Conservation (phyloP, 2,329 filamentous ascomycete genomes). For the Dactylellina leptospora region DNA sequence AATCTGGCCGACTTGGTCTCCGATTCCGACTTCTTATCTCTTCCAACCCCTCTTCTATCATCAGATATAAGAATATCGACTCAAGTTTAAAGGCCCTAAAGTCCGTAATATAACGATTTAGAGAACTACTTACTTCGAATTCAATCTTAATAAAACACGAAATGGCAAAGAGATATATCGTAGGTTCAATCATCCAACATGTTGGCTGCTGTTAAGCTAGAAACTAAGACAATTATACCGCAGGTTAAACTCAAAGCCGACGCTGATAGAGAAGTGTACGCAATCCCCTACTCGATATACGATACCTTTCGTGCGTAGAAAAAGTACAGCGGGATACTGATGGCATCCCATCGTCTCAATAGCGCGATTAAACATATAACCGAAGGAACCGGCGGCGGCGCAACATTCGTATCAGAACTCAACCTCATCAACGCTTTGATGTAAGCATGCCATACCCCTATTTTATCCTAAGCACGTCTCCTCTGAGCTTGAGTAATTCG, state of each 20-base stretch:
- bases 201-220: background rate
- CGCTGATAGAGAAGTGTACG: background rate
- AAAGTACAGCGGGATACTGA: background rate
- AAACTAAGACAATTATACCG: background rate
- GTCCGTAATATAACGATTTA: too few species aligned
- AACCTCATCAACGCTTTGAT: constrained; percentile 1
- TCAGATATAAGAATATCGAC: too few species aligned
- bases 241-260: background rate
- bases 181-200: background rate
- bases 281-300: too few species aligned
- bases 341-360: background rate
- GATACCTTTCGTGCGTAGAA: background rate
- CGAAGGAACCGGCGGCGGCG: background rate
- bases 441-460: too few species aligned
- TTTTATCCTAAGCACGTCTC: background rate
- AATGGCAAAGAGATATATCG: background rate
- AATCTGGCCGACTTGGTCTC: too few species aligned
- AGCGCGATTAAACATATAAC: background rate
- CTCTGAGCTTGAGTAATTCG: too few species aligned
- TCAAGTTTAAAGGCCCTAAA: too few species aligned
- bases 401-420: background rate
- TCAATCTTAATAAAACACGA: too few species aligned
- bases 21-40: too few species aligned
- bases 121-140: too few species aligned
- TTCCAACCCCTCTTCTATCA: too few species aligned